phyloP scores from a whole-genome alignment of 2,329 filamentous ascomycete species.

The Amesomyces nigricolor region DNA sequence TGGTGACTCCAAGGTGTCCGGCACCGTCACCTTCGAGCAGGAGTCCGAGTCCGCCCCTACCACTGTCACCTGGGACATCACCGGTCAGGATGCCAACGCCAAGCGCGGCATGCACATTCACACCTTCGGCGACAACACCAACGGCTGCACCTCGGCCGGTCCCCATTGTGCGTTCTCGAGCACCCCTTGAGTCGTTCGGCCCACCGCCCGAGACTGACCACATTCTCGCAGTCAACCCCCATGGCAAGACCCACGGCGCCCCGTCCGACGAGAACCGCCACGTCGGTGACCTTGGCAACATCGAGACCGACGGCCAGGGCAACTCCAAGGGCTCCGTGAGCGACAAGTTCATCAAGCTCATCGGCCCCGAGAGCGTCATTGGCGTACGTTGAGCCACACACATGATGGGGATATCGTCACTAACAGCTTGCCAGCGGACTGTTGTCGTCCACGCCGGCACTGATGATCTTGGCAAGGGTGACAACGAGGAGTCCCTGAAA shows the following conservation, averaged over 20 bases:
- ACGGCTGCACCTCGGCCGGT: conserved; percentile 96
- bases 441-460: conserved; percentile 92
- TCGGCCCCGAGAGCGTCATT: conserved; percentile 89
- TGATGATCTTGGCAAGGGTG: conserved; percentile 92
- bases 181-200: conserved; percentile 18
- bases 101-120: conserved; percentile 98
- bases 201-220: not conserved
- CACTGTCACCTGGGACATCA: conserved; percentile 86
- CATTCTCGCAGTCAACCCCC: conserved; percentile 73
- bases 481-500: conserved; percentile 92
- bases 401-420: not conserved
- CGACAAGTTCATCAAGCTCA: conserved; percentile 89
- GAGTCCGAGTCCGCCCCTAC: conserved; percentile 73
- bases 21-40: conserved; percentile 95
- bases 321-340: conserved; percentile 74
- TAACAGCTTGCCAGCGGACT: conserved; percentile 60
- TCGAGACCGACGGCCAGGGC: conserved; percentile 90
- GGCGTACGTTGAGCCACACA: conserved; percentile 55
- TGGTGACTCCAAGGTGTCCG: conserved; percentile 93
- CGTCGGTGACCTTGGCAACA: conserved; percentile 96
- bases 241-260: conserved; percentile 85
- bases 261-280: conserved; percentile 79
- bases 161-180: conserved; percentile 77
- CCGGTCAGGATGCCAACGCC: conserved; percentile 87
- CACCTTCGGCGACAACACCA: conserved; percentile 99